phyloP scores from a whole-genome alignment of 768 basidiomycete species.

The Brasilioporus rufonigricans region DNA sequence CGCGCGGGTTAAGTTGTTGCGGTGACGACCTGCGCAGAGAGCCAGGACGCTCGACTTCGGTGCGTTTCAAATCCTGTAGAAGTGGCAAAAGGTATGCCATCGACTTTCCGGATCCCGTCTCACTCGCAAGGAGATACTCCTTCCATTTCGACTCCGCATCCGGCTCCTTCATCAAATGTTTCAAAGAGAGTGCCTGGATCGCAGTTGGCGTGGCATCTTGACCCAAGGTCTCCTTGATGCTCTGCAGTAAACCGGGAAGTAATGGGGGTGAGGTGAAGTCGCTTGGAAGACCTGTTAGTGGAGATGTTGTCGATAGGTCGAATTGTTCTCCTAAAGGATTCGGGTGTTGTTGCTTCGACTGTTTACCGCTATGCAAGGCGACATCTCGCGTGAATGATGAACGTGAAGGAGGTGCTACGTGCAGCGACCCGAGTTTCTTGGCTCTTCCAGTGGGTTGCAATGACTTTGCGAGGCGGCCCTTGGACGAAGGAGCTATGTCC shows the following conservation, averaged over 20 bases:
- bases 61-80: conserved; percentile 70
- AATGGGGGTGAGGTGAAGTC: conserved; percentile 69
- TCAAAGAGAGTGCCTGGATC: conserved; percentile 75
- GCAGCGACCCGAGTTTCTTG: conserved; percentile 26
- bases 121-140: conserved; percentile 74
- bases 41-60: conserved; percentile 41
- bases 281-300: conserved; percentile 31
- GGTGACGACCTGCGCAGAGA: conserved; percentile 12
- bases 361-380: conserved; percentile 18
- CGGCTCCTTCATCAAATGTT: conserved; percentile 50
- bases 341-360: conserved; percentile 3
- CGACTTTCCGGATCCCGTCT: conserved; percentile 91
- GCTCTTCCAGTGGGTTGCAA: conserved; percentile 27
- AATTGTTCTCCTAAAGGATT: conserved; percentile 37
- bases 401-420: conserved; percentile 21
- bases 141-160: conserved; percentile 16
- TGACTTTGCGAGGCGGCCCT: conserved; percentile 27
- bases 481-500: conserved; percentile 21
- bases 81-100: conserved; percentile 87
- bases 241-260: conserved; percentile 58
- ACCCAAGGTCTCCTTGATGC: conserved; percentile 59
- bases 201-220: conserved; percentile 59
- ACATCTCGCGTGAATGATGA: conserved; percentile 16
- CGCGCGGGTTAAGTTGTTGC: conserved; percentile 59
- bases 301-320: conserved; percentile 30